These are phyloP conservation scores for Trametes villosa DNA, from an alignment of 768 basidiomycete genomes.

Conservation along the genomic window DNA sequence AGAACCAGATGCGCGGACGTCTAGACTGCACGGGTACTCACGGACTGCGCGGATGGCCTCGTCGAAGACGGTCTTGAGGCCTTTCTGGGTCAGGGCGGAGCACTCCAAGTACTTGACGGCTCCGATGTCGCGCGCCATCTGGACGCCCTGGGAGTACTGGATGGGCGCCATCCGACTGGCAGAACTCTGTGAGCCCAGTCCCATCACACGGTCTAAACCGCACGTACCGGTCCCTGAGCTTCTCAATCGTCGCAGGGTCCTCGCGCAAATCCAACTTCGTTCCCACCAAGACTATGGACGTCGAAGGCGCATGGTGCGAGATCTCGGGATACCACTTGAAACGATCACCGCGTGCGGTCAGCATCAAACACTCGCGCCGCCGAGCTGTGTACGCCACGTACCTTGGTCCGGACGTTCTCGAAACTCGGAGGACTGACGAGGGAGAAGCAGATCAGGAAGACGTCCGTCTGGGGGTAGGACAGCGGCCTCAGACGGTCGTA, in stretches of 20 bases:
- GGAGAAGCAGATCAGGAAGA: constrained; percentile 99
- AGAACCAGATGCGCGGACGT: background rate
- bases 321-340: constrained; percentile 95
- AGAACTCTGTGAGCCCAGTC: constrained; percentile 2
- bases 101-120: constrained; percentile 97
- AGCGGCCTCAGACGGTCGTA: constrained; percentile 97
- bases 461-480: constrained; percentile 98
- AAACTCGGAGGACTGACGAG: constrained; percentile 97
- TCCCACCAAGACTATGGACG: constrained; percentile 91
- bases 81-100: constrained; percentile 96
- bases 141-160: constrained; percentile 86
- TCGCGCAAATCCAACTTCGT: constrained; percentile 98
- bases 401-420: constrained; percentile 98
- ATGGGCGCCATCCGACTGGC: constrained; percentile 92
- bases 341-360: constrained; percentile 16
- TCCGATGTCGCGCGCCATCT: constrained; percentile 91
- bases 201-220: constrained; percentile 7
- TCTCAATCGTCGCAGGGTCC: constrained; percentile 90
- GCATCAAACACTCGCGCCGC: constrained; percentile 17
- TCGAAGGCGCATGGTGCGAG: constrained; percentile 94
- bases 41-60: constrained; percentile 97
- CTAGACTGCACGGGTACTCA: constrained; percentile 48
- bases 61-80: constrained; percentile 98
- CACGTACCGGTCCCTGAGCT: constrained; percentile 84
- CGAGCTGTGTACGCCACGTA: constrained; percentile 39